Percentiles rank a stretch among this genome's conserved stretches.
Evolutionary conservation across 768 basidiomycete species (phyloP).

Genomic region (Lactarius vividus): DNA sequence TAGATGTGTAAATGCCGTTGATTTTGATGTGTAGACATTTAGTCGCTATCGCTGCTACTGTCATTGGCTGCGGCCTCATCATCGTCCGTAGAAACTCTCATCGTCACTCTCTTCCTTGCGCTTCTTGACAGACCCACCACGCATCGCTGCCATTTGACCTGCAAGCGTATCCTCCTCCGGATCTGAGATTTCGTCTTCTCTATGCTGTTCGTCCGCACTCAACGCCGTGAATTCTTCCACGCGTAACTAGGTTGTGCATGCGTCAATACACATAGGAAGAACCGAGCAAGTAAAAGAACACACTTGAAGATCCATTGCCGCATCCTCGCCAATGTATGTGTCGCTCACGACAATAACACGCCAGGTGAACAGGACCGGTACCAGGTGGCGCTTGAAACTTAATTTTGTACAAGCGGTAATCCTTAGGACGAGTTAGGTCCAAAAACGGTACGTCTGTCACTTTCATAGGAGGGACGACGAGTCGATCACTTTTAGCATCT

Average conservation of each 20-base stretch:
- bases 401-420: slow-evolving; percentile 82
- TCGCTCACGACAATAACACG: slow-evolving; percentile 84
- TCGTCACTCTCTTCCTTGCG: slow-evolving; percentile 47
- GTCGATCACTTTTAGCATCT: slow-evolving; percentile 78
- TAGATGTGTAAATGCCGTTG: background rate
- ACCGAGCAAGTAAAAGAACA: slow-evolving; percentile 32
- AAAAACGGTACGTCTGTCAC: slow-evolving; percentile 75
- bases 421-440: slow-evolving; percentile 45
- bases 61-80: slow-evolving; percentile 49
- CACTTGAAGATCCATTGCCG: slow-evolving; percentile 67
- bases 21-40: slow-evolving; percentile 16
- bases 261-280: background rate
- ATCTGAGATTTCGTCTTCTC: slow-evolving; percentile 94
- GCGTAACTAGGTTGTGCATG: slow-evolving; percentile 55
- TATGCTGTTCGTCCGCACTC: slow-evolving; percentile 52
- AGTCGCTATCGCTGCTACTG: slow-evolving; percentile 55
- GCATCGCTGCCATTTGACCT: slow-evolving; percentile 97
- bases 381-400: slow-evolving; percentile 90
- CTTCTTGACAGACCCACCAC: slow-evolving; percentile 82
- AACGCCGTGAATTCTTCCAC: slow-evolving; percentile 71
- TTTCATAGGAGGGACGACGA: slow-evolving; percentile 84
- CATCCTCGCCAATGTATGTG: slow-evolving; percentile 83
- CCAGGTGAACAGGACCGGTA: slow-evolving; percentile 81
- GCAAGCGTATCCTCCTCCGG: slow-evolving; percentile 96
- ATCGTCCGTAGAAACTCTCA: slow-evolving; percentile 48